phyloP scores from a whole-genome alignment of 176 grass and related monocot genomes.

The Urochloa ruziziensis region DNA sequence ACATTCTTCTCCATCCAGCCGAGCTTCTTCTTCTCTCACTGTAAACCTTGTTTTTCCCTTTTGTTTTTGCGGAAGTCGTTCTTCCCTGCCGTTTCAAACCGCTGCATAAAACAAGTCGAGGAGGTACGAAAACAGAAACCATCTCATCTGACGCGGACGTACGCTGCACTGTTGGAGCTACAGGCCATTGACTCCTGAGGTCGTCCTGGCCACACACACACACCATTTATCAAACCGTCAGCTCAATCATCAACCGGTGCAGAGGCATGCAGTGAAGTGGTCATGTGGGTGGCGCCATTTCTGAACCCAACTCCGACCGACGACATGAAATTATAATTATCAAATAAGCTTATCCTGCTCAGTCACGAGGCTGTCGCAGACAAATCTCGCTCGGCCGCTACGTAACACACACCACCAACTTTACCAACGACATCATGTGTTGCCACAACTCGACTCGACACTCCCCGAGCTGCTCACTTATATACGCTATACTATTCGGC shows the following conservation, averaged over 20 bases:
- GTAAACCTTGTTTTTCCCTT: too few species aligned
- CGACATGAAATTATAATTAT: not conserved
- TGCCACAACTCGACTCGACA: not conserved
- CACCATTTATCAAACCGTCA: not conserved
- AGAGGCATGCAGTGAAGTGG: not conserved
- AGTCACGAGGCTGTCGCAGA: not conserved
- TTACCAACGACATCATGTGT: too few species aligned
- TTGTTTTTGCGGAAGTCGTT: too few species aligned
- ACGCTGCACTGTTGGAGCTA: not conserved
- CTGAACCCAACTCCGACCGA: not conserved
- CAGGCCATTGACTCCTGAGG: not conserved
- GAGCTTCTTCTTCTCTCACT: too few species aligned
- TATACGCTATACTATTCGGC: not conserved
- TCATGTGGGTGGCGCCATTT: not conserved
- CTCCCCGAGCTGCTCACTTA: not conserved
- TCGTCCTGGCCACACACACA: not conserved
- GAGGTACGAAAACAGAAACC: not conserved
- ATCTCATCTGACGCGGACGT: not conserved
- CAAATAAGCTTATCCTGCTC: conserved; percentile 14
- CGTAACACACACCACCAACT: too few species aligned
- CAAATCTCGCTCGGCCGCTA: not conserved
- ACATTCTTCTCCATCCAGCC: too few species aligned
- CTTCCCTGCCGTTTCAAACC: not conserved
- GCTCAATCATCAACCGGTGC: not conserved
- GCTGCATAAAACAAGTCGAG: not conserved